Conservation (phyloP, 1,139 yeast species). For the Suhomyces bolitotheri region DNA sequence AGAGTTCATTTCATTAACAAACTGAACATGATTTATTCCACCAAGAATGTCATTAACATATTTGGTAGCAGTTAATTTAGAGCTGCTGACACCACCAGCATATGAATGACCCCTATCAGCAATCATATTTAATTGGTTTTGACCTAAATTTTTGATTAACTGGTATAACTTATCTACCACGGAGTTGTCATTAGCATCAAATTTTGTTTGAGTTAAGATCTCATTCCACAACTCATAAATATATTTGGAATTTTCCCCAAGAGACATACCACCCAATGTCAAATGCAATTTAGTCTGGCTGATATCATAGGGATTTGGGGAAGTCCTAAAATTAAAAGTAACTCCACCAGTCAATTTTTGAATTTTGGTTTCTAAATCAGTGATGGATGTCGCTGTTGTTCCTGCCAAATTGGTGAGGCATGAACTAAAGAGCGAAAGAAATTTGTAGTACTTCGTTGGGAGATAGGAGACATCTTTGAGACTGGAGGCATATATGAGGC, state of each 20-base stretch:
- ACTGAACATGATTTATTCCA: slow-evolving; percentile 77
- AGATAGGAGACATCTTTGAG: slow-evolving; percentile 54
- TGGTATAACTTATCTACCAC: slow-evolving; percentile 72
- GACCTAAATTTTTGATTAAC: slow-evolving; percentile 70
- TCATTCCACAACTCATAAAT: slow-evolving; percentile 69
- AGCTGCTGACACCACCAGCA: slow-evolving; percentile 69
- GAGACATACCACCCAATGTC: slow-evolving; percentile 66
- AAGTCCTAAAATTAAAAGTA: slow-evolving; percentile 55
- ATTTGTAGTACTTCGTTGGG: slow-evolving; percentile 64
- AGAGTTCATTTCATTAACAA: slow-evolving; percentile 60
- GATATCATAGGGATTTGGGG: slow-evolving; percentile 55
- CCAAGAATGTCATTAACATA: slow-evolving; percentile 61
- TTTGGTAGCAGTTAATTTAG: slow-evolving; percentile 62
- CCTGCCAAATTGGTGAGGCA: slow-evolving; percentile 84
- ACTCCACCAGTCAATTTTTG: slow-evolving; percentile 86
- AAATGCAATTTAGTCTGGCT: slow-evolving; percentile 46
- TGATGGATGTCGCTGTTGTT: slow-evolving; percentile 66
- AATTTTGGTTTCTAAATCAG: slow-evolving; percentile 82
- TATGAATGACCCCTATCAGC: slow-evolving; percentile 89
- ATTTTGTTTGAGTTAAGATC: slow-evolving; percentile 67
- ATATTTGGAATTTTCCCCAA: slow-evolving; percentile 61
- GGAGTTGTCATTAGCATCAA: slow-evolving; percentile 40
- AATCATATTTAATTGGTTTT: slow-evolving; percentile 73
- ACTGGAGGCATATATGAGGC: slow-evolving; percentile 69
- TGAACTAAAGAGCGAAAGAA: slow-evolving; percentile 73